phyloP scores from a whole-genome alignment of 306 rosid species.

The Astragalus glycyphyllos region DNA sequence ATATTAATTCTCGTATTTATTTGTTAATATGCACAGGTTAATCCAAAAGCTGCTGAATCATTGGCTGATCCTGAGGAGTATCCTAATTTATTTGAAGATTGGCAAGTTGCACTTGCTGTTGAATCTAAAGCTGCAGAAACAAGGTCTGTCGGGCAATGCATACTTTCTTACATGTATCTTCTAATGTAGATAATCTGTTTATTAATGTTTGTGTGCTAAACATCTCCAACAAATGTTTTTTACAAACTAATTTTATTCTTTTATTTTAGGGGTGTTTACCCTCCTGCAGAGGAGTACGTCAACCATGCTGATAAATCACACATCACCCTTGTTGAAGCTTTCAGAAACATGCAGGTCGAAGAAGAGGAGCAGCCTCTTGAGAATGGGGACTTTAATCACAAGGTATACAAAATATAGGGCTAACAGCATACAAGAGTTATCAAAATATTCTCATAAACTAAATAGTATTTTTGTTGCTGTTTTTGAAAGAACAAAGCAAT shows the following conservation, averaged over 20 bases:
- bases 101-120: conserved; percentile 96
- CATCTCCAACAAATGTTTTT: conserved; percentile 27
- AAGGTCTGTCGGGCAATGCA: conserved; percentile 59
- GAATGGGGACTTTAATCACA: conserved; percentile 80
- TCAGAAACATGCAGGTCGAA: conserved; percentile 74
- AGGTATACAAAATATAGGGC: conserved; percentile 54
- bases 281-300: conserved; percentile 72
- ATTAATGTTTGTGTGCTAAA: not conserved
- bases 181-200: not conserved
- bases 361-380: conserved; percentile 78
- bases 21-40: conserved; percentile 63
- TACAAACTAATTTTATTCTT: conserved; percentile 35
- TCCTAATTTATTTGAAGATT: conserved; percentile 91
- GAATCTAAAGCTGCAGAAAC: conserved; percentile 76
- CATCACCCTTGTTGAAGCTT: conserved; percentile 87
- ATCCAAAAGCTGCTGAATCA: conserved; percentile 94
- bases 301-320: conserved; percentile 68
- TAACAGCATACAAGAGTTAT: conserved; percentile 16
- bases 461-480: not conserved
- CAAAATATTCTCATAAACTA: conserved; percentile 8
- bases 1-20: conserved; percentile 12
- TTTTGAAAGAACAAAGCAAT: not conserved
- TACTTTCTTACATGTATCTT: conserved; percentile 22
- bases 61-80: conserved; percentile 99
- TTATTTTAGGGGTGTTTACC: conserved; percentile 69